These are phyloP conservation scores for Hippophae gyantsensis DNA, from an alignment of 306 rosid species.

Conservation along the genomic window DNA sequence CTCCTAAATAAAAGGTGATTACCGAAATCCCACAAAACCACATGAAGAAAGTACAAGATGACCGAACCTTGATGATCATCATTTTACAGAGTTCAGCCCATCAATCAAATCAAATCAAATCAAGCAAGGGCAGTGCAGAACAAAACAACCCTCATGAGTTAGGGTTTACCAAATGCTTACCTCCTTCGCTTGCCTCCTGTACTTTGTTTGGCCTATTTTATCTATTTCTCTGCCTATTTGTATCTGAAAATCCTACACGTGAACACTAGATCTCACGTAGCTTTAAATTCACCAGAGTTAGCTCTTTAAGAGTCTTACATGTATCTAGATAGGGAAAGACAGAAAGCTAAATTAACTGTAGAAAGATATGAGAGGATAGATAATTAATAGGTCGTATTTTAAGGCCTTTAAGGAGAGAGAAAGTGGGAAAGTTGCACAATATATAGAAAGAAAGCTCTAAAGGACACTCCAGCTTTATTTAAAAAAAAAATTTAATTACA, in stretches of 20 bases:
- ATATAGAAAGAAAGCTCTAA: constrained; percentile 11
- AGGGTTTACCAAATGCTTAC: constrained; percentile 37
- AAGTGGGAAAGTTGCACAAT: constrained; percentile 8
- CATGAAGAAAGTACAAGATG: constrained; percentile 21
- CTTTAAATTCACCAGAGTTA: constrained; percentile 14
- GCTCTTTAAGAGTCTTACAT: constrained; percentile 6
- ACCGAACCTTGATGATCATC: neutral
- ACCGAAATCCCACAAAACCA: neutral
- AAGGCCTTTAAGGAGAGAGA: constrained; percentile 42
- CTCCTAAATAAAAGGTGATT: constrained; percentile 2
- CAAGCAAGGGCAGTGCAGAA: constrained; percentile 7
- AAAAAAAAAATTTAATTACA: no score
- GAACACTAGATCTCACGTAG: constrained; percentile 44
- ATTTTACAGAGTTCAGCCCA: constrained; percentile 8
- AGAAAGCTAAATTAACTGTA: constrained; percentile 19
- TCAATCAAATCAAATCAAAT: constrained; percentile 14
- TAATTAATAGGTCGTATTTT: constrained; percentile 17
- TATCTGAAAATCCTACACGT: constrained; percentile 16
- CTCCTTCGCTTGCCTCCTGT: constrained; percentile 6
- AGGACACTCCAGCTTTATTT: constrained; percentile 15
- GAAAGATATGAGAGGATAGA: constrained; percentile 2
- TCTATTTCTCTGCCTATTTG: constrained; percentile 25
- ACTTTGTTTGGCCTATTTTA: constrained; percentile 3
- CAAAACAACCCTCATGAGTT: constrained; percentile 10
- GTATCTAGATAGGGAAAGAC: constrained; percentile 6